Base-by-base conservation (phyloP, 345 rosid species). In the Dipteronia dyeriana region DNA sequence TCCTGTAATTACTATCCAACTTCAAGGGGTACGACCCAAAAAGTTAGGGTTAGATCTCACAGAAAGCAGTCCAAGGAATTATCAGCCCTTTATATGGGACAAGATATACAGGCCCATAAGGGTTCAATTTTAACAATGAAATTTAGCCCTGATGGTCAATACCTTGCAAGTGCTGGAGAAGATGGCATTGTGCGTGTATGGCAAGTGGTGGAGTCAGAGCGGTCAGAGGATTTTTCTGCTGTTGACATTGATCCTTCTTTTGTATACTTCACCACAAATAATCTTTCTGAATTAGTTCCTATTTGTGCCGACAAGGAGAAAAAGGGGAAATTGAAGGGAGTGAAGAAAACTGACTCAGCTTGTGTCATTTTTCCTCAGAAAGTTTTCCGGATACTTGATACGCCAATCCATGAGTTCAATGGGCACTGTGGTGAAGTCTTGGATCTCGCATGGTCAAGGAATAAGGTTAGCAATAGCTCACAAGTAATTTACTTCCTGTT, bases 381-480 rank as follows among this genome's bases (percentile, higher is more conserved):
- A 57, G 79, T 80, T 19, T 88, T 88, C 26, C 74, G 34, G 26
- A 74, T 88, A 39, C 66, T 69, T n/a, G 86, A 86, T 66, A 84
- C 75, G 43, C 91, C 88, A 14, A 43, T 86, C n/a, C 91, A 88
- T 66, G 89, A 86, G 81, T 88, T 86, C 76, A 34, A 3, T 38
- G 91, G 91, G 31, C 91, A 88, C 70, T 56, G 54, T 68, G 88
- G 83, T 38, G 87, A 86, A 63, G 75, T 88, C 23, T 68, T 86
- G 81, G 91, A 81, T 67, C 86, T 88, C 73, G 80, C 91, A 3
- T 85, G 91, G 89, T 88, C 91, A 63, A 88, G 79, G 78, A 79
- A 79, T n/a, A 76, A 69, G 82, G 89, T 86, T 2, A 25, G 84
- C 51, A 62, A 57, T 47, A 82, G 66, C 65, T 79, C 16, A 38